Percentiles rank a stretch among this genome's conserved stretches.
These are phyloP conservation scores for Neurospora crassa DNA, from an alignment of 2,329 filamentous ascomycete species.

Conservation along the genomic window DNA sequence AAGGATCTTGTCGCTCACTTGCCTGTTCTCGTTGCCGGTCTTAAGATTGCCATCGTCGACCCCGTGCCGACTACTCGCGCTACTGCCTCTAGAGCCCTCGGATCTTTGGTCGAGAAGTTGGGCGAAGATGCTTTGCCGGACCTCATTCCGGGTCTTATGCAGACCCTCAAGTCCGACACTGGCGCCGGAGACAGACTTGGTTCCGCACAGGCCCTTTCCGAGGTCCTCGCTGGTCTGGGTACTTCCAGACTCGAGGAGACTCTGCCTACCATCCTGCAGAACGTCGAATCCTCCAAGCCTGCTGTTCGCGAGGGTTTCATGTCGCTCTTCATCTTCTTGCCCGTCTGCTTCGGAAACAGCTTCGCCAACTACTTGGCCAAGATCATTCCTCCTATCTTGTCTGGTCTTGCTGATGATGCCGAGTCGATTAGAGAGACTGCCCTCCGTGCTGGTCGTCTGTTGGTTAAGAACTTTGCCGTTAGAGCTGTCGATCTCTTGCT, in stretches of 20 bases:
- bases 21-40: conserved; percentile 81
- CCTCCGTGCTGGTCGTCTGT: conserved; percentile 78
- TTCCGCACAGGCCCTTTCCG: conserved; percentile 90
- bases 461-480: conserved; percentile 97
- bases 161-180: conserved; percentile 93
- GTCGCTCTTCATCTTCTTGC: conserved; percentile 98
- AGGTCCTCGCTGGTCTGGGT: conserved; percentile 90
- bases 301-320: conserved; percentile 96
- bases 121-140: conserved; percentile 95
- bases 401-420: conserved; percentile 88
- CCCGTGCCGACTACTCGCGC: conserved; percentile 94
- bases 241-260: conserved; percentile 91
- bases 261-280: conserved; percentile 89
- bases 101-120: conserved; percentile 94
- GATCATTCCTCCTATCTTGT: conserved; percentile 91
- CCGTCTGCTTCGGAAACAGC: conserved; percentile 97
- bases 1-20: conserved; percentile 88
- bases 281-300: conserved; percentile 83
- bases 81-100: conserved; percentile 89
- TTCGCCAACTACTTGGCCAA: conserved; percentile 92
- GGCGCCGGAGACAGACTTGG: conserved; percentile 92
- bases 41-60: conserved; percentile 84
- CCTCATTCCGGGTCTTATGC: conserved; percentile 94
- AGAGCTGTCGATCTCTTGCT: conserved; percentile 89
- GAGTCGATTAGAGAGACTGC: conserved; percentile 97